Base-by-base conservation (phyloP, 805 yeast species). In the Candida odintsovae region DNA sequence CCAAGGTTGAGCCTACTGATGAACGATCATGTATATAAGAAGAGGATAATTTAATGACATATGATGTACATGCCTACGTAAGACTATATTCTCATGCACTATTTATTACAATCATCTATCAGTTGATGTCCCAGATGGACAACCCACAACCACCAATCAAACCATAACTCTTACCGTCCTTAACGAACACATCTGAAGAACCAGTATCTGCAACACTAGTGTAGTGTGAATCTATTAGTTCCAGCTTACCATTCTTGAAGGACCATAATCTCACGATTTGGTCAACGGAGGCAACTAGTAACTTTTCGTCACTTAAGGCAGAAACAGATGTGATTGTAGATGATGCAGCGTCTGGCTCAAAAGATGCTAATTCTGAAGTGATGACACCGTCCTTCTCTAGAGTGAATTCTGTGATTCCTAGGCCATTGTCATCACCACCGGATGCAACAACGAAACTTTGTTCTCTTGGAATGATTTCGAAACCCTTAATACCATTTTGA, bases 131-230 rank as follows among this genome's bases (percentile, higher is more conserved):
- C 77, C 78, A 82, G 18, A 70, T 51, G 38, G 88, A 79, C n/a
- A 86, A 54, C 2, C 97, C 97, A 2, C 90, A 85, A 13, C 97
- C 97, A 11, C 92, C 96, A 31, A 87, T 66, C 2, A 83, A 60
- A 1, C 73, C 68, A 25, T 73, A 45, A 2, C 62, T 56, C 3
- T 50, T 45, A 0, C 55, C 56, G 1, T 64, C 67, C 1, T 62
- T 51, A 0, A 46, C 40, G 1, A 69, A 55, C 2, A 73, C 53
- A 43, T 72, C 87, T 25, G 81, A 64, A 40, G 89, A 81, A 0
- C 96, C 97, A 0, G 97, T 88, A 58, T 92, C 99, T 0, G 97
- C 95, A 31, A 90, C 79, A 0, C 96, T 83, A 2, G 96, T 87
- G 62, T 84, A 86, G 40, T 62, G 62, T 1, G 75, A 68, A 9